Conservation (phyloP, 345 rosid species). For the Lenwebbia sp. region DNA sequence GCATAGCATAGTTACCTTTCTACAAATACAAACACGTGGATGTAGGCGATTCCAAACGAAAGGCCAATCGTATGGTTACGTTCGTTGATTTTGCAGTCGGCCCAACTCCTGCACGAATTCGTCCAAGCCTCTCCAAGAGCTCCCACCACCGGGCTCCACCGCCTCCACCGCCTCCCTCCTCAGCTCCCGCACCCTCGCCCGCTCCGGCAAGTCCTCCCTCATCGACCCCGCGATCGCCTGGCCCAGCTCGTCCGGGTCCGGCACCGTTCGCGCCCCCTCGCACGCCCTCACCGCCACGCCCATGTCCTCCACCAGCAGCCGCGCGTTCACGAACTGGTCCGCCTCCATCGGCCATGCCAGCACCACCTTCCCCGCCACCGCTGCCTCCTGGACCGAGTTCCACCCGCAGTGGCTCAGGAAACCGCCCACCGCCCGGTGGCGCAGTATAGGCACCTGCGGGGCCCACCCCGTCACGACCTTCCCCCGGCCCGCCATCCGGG, state of each 20-base stretch:
- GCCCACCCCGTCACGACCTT: conserved; percentile 42
- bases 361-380: conserved; percentile 32
- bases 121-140: conserved; percentile 25
- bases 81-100: not conserved
- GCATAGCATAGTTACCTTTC: not conserved
- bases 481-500: conserved; percentile 31
- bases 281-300: conserved; percentile 38
- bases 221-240: conserved; percentile 11
- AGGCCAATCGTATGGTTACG: not conserved
- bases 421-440: conserved; percentile 45
- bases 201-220: conserved; percentile 3
- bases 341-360: conserved; percentile 75
- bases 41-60: not conserved
- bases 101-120: conserved; percentile 20
- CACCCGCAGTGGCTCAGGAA: conserved; percentile 74
- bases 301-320: conserved; percentile 42
- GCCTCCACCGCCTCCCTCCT: conserved; percentile 21
- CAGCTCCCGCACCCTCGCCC: conserved; percentile 18
- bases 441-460: conserved; percentile 37
- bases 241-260: conserved; percentile 33
- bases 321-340: conserved; percentile 46
- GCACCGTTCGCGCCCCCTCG: conserved; percentile 39
- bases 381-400: conserved; percentile 65
- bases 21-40: not conserved
- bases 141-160: conserved; percentile 34